Evolutionary conservation across 139 green algal species (phyloP), one percentile per base, ranked within the genome.

Genomic region (Picochlorum sp.): DNA sequence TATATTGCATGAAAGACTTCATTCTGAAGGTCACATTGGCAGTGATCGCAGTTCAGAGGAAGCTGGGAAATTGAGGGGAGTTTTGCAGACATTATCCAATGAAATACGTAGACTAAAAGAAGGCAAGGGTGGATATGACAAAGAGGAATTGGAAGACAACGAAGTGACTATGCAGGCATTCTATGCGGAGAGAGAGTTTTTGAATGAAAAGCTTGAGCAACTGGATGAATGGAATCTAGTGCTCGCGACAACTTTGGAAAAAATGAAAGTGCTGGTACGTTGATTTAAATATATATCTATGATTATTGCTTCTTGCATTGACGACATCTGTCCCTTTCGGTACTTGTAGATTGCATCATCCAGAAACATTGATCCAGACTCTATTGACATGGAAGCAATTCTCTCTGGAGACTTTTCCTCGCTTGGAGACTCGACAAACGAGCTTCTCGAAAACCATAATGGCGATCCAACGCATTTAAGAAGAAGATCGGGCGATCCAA

Each of bases 181-280:
- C 63, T 62, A 68, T 31, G 76, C 76, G 16, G 76, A 82, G 63
- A 63, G 76, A 21, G 76, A 82, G 9, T 82, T 77, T 62, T 72
- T 82, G 59, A 51, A 62, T 45, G 60, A 70, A 1, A 67, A 81
- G 13, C 57, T 77, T 14, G 24, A 68, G 20, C 64, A 60, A 15
- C 26, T 66, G 0, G 66, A 83, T 15, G 68, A 74, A 14, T 58
- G 68, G 45, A 70, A 51, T 77, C 26, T 64, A 50, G 18, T 67
- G 76, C 55, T 69, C 71, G 71, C 62, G 49, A 38, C 70, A 79
- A 71, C 24, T 26, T 21, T 54, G 18, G 47, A 54, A 20, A 54
- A 21, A 21, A 20, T 54, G 47, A 54, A 66, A 38, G 52, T 60
- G 13, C 69, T 77, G 65, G 59, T 85, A 20, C 21, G 71, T 65